These are phyloP conservation scores for Phytopythium ostracodes DNA, from an alignment of 352 stramenopile genomes.

Conservation along the genomic window DNA sequence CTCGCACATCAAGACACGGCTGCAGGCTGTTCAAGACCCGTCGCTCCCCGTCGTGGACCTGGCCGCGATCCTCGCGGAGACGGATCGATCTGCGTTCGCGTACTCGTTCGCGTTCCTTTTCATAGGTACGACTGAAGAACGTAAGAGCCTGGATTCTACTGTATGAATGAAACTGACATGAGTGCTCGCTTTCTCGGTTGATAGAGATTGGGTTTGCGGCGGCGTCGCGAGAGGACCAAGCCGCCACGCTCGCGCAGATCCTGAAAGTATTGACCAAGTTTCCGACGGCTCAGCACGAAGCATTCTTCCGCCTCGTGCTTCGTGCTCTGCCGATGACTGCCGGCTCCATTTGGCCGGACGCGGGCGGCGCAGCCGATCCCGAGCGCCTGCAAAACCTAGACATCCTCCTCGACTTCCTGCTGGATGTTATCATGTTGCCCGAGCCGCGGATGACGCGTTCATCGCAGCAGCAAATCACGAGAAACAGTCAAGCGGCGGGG, in stretches of 20 bases:
- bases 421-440: conserved; percentile 68
- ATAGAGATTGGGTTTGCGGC: conserved; percentile 64
- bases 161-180: background rate
- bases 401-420: conserved; percentile 61
- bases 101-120: conserved; percentile 75
- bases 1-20: conserved; percentile 65
- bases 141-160: background rate
- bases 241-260: conserved; percentile 29
- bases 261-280: conserved; percentile 25
- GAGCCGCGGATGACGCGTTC: conserved; percentile 11
- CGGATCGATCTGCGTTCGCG: conserved; percentile 46
- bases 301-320: conserved; percentile 60
- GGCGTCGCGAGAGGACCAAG: conserved; percentile 38
- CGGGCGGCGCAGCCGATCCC: conserved; percentile 6
- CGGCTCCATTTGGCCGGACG: conserved; percentile 14
- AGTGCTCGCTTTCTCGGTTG: background rate
- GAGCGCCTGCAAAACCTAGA: conserved; percentile 24
- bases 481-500: background rate
- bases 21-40: conserved; percentile 46
- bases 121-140: conserved; percentile 33
- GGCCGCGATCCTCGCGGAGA: conserved; percentile 30
- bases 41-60: conserved; percentile 50
- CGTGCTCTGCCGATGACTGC: conserved; percentile 36
- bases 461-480: conserved; percentile 2
- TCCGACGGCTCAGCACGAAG: conserved; percentile 46